Evolutionary conservation across 768 basidiomycete genomes (phyloP).

Genomic region (Amanita rubescens): DNA sequence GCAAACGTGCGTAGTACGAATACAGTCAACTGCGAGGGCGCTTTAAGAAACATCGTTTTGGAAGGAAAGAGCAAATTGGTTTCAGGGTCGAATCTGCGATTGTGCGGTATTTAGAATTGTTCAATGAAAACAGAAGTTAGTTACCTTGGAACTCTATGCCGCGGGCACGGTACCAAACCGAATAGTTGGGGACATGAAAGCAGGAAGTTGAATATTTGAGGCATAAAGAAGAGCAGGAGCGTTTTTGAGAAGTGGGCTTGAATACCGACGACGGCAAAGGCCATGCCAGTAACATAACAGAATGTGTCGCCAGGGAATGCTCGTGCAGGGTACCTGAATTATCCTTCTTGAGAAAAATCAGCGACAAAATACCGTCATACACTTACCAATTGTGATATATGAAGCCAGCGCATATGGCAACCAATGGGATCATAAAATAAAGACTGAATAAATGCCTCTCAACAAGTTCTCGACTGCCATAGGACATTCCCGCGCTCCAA

Average conservation of each 20-base stretch:
- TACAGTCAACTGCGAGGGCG: conserved; percentile 47
- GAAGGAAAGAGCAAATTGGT: conserved; percentile 80
- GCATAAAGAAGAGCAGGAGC: conserved; percentile 90
- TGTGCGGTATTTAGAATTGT: conserved; percentile 5
- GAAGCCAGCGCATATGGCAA: conserved; percentile 86
- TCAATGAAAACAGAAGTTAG: conserved; percentile 13
- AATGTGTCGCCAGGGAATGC: conserved; percentile 96
- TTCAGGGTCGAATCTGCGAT: conserved; percentile 59
- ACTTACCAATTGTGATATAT: conserved; percentile 94
- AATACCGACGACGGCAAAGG: conserved; percentile 95
- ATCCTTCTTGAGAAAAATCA: conserved; percentile 6
- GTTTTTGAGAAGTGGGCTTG: conserved; percentile 98
- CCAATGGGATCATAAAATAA: conserved; percentile 94
- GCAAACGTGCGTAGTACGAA: conserved; percentile 55
- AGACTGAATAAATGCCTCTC: conserved; percentile 92
- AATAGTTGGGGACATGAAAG: conserved; percentile 94
- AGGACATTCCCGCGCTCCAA: conserved; percentile 79
- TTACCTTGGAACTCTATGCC: conserved; percentile 89
- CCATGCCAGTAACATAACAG: conserved; percentile 98
- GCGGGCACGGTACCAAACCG: conserved; percentile 86
- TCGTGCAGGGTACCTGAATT: conserved; percentile 84
- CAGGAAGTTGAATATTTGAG: conserved; percentile 96
- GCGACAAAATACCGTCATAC: not conserved
- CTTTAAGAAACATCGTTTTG: conserved; percentile 48
- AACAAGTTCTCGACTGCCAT: conserved; percentile 81